Evolutionary conservation across 208 protist species (phyloP), one percentile per base, ranked within the genome.

Genomic region (Herpetomonas samuelpessoai): DNA sequence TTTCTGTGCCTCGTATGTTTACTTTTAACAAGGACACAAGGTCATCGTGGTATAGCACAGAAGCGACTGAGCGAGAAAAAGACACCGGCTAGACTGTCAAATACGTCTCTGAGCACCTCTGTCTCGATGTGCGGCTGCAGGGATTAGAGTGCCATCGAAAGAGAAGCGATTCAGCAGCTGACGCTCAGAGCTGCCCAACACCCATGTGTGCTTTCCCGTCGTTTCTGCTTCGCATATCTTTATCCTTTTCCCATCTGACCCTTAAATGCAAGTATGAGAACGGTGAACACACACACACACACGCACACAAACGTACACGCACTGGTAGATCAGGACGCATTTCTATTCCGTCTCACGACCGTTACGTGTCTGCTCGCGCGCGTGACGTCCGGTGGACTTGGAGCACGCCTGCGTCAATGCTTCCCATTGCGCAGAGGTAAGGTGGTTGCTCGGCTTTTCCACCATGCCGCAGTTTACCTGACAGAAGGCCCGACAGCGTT

Each of bases 361-460:
- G 35, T 41, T 14, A 41, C 6, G 35, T 14, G 35, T 41, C 35
- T 41, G 35, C 35, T 41, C 14, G 9, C 14, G 35, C 35, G 6
- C 9, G 9, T 41, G 35, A 14, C 35, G 22, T 21, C 10, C 6
- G 47, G 7, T 51, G 9, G 7, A 19, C 19, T 19, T 53, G 10
- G 3, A 41, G 27, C 57, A 26, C 29, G 28, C 27, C 46, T 27
- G 10, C 6, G 21, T 39, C 12, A 56, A 27, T 14, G 10, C 49
- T 31, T 57, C 35, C 55, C 64, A 57, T n/a, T 63, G 30, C 48
- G 10, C 53, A 2, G 25, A 12, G 4, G 49, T 52, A 44, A 79
- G 57, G 30, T 56, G 39, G 49, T 79, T 79, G 54, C 73, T 79
- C 12, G 49, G 41, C 39, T 79, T 79, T n/a, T 68, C 50, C 10